Base-by-base conservation (phyloP, 805 yeast species). In the Kuraishia hungarica region DNA sequence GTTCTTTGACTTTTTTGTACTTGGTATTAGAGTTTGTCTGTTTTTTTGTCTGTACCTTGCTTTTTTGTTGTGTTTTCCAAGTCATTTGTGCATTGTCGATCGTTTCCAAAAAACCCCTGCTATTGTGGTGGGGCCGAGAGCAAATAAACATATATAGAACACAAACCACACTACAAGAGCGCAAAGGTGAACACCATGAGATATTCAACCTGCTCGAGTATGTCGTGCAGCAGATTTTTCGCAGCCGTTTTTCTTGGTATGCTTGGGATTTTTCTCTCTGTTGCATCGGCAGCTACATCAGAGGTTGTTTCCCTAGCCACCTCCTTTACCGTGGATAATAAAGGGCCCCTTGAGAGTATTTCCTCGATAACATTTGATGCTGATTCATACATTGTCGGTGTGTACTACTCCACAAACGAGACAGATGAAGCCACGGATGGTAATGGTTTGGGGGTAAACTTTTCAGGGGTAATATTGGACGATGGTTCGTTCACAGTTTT, bases 231-330 rank as follows among this genome's bases (percentile, higher is more conserved):
- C 43, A 35, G 43, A 13, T 35, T 15, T 4, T 3, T 13, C 4
- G n/a, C 17, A 3, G 43, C 43, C 8, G 3, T 35, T 15, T 15
- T 35, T 7, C 17, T 35, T 10, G 43, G 43, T 35, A 2, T 35
- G 4, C n/a, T 35, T 4, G 17, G 8, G n/a, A 10, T 35, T 35
- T 35, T 35, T 35, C 17, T 35, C 17, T 13, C 43, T 15, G n/a
- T 35, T 35, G n/a, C 43, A 35, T 35, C 43, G 35, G 24, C 51
- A 8, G 15, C 39, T 10, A 5, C 52, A n/a, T 24, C 52, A 19
- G 39, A 24, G n/a, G 22, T 39, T 23, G 17, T 23, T 35, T 11
- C 20, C n/a, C 3, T 54, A 4, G 52, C 19, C 1, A 61, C 58
- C 29, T 51, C 55, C 17, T 59, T 7, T 50, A 48, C n/a, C 17